Percentiles rank a stretch among this genome's conserved stretches.
Conservation (phyloP, 495 filamentous ascomycete genomes). For the Penicillium daleae region DNA sequence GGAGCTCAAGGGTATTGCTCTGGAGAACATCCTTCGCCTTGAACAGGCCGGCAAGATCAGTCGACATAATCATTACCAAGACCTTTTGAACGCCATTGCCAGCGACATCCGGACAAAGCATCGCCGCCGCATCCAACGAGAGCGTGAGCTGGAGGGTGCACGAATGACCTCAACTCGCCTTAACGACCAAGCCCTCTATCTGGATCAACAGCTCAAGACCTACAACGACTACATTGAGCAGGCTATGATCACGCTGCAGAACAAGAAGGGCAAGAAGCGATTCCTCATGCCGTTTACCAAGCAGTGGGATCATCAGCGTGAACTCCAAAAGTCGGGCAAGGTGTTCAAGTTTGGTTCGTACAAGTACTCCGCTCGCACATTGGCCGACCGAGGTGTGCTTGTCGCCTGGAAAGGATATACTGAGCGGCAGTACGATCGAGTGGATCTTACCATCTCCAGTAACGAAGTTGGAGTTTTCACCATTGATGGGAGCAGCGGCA, state of each 20-base stretch:
- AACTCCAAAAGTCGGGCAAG: constrained; percentile 86
- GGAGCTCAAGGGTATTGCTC: constrained; percentile 86
- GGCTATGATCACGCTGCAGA: constrained; percentile 97
- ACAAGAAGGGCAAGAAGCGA: constrained; percentile 92
- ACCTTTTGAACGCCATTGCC: constrained; percentile 94
- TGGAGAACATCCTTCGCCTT: constrained; percentile 91
- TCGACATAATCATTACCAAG: constrained; percentile 93
- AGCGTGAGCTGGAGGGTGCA: constrained; percentile 88
- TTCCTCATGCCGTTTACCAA: constrained; percentile 98
- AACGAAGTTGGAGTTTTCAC: constrained; percentile 95
- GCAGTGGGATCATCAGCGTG: constrained; percentile 96
- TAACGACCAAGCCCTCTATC: constrained; percentile 87
- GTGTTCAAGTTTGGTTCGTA: constrained; percentile 96
- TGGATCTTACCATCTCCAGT: constrained; percentile 90
- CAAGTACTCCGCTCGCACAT: constrained; percentile 89
- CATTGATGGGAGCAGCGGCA: constrained; percentile 87
- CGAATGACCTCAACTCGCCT: constrained; percentile 80
- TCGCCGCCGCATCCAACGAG: constrained; percentile 83
- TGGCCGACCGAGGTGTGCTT: constrained; percentile 92
- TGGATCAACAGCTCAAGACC: constrained; percentile 92
- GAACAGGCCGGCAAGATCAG: constrained; percentile 85
- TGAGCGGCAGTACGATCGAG: constrained; percentile 85
- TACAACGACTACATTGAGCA: constrained; percentile 99
- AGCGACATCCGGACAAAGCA: constrained; percentile 97
- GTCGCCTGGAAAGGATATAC: constrained; percentile 83